These are phyloP conservation scores for Gaertneriomyces semiglobifer DNA, from an alignment of 192 early-diverging fungal species.

Conservation along the genomic window DNA sequence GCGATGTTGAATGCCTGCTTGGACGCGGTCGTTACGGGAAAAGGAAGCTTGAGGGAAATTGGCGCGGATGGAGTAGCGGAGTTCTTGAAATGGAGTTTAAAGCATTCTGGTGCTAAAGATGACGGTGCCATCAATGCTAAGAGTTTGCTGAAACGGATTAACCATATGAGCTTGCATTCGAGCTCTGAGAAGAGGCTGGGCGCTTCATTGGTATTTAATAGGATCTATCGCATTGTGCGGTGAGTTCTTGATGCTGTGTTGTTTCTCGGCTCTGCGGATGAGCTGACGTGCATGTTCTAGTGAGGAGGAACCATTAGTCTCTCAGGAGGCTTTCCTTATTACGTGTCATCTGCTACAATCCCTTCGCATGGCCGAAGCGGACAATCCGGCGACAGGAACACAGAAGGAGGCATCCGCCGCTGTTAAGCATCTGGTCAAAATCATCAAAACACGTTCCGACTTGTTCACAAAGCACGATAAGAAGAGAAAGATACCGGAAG, in stretches of 20 bases:
- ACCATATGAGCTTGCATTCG: slow-evolving; percentile 58
- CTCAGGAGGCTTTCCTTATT: slow-evolving; percentile 67
- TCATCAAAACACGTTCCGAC: slow-evolving; percentile 50
- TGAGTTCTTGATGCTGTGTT: not conserved
- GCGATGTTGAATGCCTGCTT: slow-evolving; percentile 64
- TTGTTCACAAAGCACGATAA: slow-evolving; percentile 40
- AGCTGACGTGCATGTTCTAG: slow-evolving; percentile 40
- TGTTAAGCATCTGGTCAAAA: slow-evolving; percentile 58
- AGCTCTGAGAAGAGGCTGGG: slow-evolving; percentile 64
- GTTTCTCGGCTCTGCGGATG: too few species aligned
- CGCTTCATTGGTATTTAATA: slow-evolving; percentile 65
- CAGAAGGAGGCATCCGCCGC: slow-evolving; percentile 47
- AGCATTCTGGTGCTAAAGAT: slow-evolving; percentile 52
- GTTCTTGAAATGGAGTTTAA: slow-evolving; percentile 74
- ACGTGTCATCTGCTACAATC: slow-evolving; percentile 63
- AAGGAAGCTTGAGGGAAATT: slow-evolving; percentile 59
- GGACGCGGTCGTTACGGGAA: slow-evolving; percentile 46
- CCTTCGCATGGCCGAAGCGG: slow-evolving; percentile 57
- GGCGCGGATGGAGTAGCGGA: slow-evolving; percentile 71
- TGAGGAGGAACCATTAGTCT: slow-evolving; percentile 61
- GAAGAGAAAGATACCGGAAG: not conserved
- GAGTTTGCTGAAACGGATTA: slow-evolving; percentile 63
- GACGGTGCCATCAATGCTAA: slow-evolving; percentile 65
- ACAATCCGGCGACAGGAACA: slow-evolving; percentile 58
- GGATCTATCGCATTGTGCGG: slow-evolving; percentile 54